Evolutionary conservation across 2,329 filamentous ascomycete genomes (phyloP), one percentile per base, ranked within the genome.

Genomic region (Botrytis galanthina): DNA sequence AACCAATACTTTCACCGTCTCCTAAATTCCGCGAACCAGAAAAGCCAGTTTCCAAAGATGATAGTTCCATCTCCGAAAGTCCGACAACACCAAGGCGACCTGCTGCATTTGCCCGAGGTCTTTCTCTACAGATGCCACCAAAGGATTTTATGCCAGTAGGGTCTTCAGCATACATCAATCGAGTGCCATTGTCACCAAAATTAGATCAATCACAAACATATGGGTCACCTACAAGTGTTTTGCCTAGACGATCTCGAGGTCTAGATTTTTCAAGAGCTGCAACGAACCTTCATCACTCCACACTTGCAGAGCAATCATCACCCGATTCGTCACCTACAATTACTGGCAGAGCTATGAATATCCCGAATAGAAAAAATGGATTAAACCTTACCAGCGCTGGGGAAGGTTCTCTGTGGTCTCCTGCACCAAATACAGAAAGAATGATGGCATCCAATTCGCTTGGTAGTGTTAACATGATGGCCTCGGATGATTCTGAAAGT

Each of bases 251-350:
- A 75, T 98, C 95, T 44, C 90, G 95, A 73, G 95, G 95, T 61
- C 86, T 98, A 75, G 95, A 98, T 83, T 98, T 97, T 82, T 95
- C 95, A 59, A 89, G 95, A 77, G 95, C 95, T 18, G 96, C 94
- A 75, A 98, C 95, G 18, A 97, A 95, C 81, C 86, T 99, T 35
- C 96, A 98, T 83, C 96, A 98, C 82, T 98, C 95, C 26, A 98
- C 93, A 0, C 88, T 98, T 14, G 95, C 95, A 73, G 93, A 97
- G 78, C 89, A 92, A 81, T 92, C 93, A 0, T 96, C 93, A 8
- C 94, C 95, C 5, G 94, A 97, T 81, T 96, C 94, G 0, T 98
- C 95, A 0, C 96, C 96, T 0, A 95, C 92, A 20, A 91, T 96
- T 72, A 90, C 91, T 70, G 91, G 91, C 59, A 90, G 92, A 66